Percentiles rank a stretch among this genome's conserved stretches.
Evolutionary conservation across 441 rosid species (phyloP).

Genomic region (Gossypium schwendimanii): DNA sequence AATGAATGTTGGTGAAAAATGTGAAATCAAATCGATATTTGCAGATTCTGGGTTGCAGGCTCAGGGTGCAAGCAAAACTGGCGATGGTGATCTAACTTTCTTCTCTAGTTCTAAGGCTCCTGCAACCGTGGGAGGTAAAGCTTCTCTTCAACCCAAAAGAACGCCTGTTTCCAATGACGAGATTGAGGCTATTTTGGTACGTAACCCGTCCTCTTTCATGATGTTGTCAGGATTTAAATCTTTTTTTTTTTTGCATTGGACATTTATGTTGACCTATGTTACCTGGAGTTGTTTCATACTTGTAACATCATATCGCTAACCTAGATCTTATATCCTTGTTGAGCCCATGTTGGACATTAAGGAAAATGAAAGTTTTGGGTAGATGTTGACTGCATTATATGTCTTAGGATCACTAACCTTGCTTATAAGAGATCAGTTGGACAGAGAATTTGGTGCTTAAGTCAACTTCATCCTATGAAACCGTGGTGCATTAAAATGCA

Average conservation of each 20-base stretch:
- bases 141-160: constrained; percentile 83
- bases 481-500: neutral
- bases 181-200: constrained; percentile 75
- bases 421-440: neutral
- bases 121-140: constrained; percentile 56
- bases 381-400: neutral
- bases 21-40: constrained; percentile 8
- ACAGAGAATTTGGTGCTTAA: neutral
- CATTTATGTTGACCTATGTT: neutral
- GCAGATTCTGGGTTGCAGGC: constrained; percentile 40
- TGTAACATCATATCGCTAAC: neutral
- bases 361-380: neutral
- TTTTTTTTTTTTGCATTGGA: neutral
- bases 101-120: constrained; percentile 48
- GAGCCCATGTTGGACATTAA: neutral
- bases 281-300: neutral
- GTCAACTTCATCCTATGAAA: neutral
- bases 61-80: constrained; percentile 27
- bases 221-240: neutral
- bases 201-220: constrained; percentile 6
- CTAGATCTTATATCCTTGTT: neutral
- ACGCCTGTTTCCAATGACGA: constrained; percentile 68
- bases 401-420: neutral
- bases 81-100: constrained; percentile 35
- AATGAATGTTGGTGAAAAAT: neutral